Conservation (phyloP, 352 stramenopile species). For the Lagenidium giganteum region DNA sequence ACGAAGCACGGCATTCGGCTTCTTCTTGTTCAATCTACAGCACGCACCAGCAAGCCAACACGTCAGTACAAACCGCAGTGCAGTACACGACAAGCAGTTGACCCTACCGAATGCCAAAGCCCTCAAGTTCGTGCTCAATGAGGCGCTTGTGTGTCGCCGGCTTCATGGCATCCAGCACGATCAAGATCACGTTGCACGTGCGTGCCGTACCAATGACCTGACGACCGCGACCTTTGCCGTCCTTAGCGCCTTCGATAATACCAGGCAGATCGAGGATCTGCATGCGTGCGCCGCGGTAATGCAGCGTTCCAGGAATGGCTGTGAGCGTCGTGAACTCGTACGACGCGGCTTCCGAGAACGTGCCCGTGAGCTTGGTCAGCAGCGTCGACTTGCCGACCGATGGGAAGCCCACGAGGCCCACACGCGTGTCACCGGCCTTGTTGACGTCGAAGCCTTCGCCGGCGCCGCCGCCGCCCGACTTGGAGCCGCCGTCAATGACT, state of each 20-base stretch:
- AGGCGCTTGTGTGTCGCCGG: constrained; percentile 98
- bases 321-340: constrained; percentile 99
- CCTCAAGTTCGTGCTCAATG: constrained; percentile 98
- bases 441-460: constrained; percentile 90
- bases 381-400: constrained; percentile 98
- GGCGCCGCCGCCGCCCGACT: constrained; percentile 50
- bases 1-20: constrained; percentile 95
- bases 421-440: constrained; percentile 95
- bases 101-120: constrained; percentile 93
- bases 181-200: constrained; percentile 98
- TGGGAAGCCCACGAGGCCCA: constrained; percentile 98
- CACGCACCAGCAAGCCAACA: neutral
- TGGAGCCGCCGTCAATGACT: constrained; percentile 80
- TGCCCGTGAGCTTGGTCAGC: constrained; percentile 96
- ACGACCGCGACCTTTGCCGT: constrained; percentile 95
- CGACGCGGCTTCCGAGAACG: constrained; percentile 91
- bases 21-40: constrained; percentile 93
- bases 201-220: constrained; percentile 97
- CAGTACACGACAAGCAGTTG: neutral
- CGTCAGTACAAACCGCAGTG: neutral
- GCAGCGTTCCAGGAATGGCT: constrained; percentile 96
- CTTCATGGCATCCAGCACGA: constrained; percentile 97
- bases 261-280: constrained; percentile 90
- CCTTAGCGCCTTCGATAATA: constrained; percentile 99
- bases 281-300: constrained; percentile 90